These are phyloP conservation scores for Eucalyptus dawsonii DNA, from an alignment of 345 rosid genomes.

Conservation along the genomic window DNA sequence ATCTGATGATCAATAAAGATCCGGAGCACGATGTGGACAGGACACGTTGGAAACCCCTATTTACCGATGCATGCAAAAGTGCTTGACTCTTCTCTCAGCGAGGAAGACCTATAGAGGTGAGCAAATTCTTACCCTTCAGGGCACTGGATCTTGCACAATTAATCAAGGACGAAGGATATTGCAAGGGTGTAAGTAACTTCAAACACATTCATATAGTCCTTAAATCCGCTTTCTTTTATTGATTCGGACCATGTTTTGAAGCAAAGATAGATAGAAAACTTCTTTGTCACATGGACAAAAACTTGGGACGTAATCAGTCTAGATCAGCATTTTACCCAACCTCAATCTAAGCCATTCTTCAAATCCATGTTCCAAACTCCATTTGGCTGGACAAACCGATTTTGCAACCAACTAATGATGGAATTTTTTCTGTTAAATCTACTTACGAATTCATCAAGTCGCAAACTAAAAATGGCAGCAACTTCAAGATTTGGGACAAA, in stretches of 20 bases:
- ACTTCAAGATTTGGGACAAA: background rate
- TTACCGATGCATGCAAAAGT: background rate
- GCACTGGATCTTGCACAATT: background rate
- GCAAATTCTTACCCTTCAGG: background rate
- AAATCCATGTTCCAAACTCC: background rate
- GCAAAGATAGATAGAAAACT: background rate
- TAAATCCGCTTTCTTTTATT: background rate
- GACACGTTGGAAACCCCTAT: background rate
- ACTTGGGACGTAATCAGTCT: background rate
- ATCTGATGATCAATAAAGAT: background rate
- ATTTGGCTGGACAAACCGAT: background rate
- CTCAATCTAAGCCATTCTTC: background rate
- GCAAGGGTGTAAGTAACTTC: background rate
- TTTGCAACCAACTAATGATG: background rate
- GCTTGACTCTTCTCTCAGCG: background rate
- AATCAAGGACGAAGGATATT: background rate
- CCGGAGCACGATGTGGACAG: background rate
- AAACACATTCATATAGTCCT: background rate
- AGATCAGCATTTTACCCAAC: background rate
- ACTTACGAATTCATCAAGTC: background rate
- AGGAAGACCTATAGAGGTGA: background rate
- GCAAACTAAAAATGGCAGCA: background rate
- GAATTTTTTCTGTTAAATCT: background rate
- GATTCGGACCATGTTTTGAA: background rate
- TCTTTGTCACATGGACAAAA: background rate